These are phyloP conservation scores for Gaeumannomyces sp. DNA, from an alignment of 2,329 filamentous ascomycete genomes.

Conservation along the genomic window DNA sequence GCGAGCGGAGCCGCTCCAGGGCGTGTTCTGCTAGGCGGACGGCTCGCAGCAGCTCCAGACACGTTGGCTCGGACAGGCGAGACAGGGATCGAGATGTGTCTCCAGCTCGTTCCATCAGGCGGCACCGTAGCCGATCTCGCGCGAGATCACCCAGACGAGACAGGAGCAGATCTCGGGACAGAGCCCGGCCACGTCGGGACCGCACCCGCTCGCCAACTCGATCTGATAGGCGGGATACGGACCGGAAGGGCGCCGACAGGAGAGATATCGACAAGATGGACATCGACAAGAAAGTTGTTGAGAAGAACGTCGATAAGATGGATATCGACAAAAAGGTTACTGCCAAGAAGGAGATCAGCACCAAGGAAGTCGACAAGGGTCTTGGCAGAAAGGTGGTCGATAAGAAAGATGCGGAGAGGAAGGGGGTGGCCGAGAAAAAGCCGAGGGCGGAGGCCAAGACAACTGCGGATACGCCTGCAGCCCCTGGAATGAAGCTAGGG, in stretches of 20 bases:
- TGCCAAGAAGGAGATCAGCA: conserved; percentile 3
- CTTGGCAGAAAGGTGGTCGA: background rate
- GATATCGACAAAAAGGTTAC: conserved; percentile 8
- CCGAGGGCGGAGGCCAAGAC: background rate
- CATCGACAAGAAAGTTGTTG: conserved; percentile 3
- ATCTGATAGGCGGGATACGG: conserved; percentile 12
- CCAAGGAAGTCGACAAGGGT: background rate
- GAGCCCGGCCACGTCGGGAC: conserved; percentile 20
- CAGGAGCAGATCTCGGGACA: conserved; percentile 21
- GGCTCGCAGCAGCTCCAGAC: conserved; percentile 22
- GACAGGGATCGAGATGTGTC: conserved; percentile 3
- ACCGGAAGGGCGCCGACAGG: conserved; percentile 1
- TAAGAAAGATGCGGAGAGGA: background rate
- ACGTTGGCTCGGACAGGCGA: conserved; percentile 16
- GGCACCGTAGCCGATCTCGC: conserved; percentile 24
- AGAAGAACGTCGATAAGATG: conserved; percentile 6
- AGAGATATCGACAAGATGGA: conserved; percentile 8
- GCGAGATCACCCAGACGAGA: conserved; percentile 21
- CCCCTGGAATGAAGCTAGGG: background rate
- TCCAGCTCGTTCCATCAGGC: conserved; percentile 23
- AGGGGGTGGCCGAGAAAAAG: background rate
- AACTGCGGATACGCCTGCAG: background rate
- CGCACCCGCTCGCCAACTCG: conserved; percentile 22
- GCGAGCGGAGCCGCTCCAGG: conserved; percentile 20
- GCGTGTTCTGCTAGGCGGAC: conserved; percentile 17